These are phyloP conservation scores for Prototheca cutis DNA, from an alignment of 163 green algal genomes.

Conservation along the genomic window DNA sequence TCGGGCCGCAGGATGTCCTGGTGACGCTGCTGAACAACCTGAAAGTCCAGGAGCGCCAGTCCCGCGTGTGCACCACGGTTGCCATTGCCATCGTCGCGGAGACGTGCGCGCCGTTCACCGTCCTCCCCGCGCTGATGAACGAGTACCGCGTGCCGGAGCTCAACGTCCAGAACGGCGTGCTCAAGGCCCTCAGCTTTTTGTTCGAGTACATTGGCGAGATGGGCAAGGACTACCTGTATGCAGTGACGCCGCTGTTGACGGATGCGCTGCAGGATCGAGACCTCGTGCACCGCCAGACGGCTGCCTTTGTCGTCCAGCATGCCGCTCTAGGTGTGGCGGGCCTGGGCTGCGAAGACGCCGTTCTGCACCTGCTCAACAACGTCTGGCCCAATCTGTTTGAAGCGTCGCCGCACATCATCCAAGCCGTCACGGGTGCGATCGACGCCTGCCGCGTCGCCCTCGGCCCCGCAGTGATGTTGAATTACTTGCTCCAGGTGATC, in stretches of 20 bases:
- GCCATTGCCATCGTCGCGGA: slow-evolving; percentile 99
- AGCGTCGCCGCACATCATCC: slow-evolving; percentile 85
- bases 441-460: slow-evolving; percentile 82
- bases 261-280: slow-evolving; percentile 94
- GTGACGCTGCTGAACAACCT: slow-evolving; percentile 99
- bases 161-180: slow-evolving; percentile 98
- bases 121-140: slow-evolving; percentile 98
- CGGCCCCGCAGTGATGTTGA: slow-evolving; percentile 73
- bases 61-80: slow-evolving; percentile 97
- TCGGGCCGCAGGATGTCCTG: slow-evolving; percentile 95
- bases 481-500: slow-evolving; percentile 82
- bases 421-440: slow-evolving; percentile 81
- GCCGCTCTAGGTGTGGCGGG: slow-evolving; percentile 80
- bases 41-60: slow-evolving; percentile 99
- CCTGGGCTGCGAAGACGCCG: slow-evolving; percentile 91
- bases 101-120: slow-evolving; percentile 97
- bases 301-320: slow-evolving; percentile 80
- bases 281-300: slow-evolving; percentile 88
- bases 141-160: slow-evolving; percentile 95
- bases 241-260: slow-evolving; percentile 87
- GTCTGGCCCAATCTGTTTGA: slow-evolving; percentile 99
- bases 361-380: slow-evolving; percentile 95
- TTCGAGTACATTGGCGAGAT: slow-evolving; percentile 99
- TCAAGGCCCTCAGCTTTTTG: slow-evolving; percentile 96
- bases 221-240: slow-evolving; percentile 87